phyloP scores from a whole-genome alignment of 768 basidiomycete genomes.

The Botryobasidium botryosum region DNA sequence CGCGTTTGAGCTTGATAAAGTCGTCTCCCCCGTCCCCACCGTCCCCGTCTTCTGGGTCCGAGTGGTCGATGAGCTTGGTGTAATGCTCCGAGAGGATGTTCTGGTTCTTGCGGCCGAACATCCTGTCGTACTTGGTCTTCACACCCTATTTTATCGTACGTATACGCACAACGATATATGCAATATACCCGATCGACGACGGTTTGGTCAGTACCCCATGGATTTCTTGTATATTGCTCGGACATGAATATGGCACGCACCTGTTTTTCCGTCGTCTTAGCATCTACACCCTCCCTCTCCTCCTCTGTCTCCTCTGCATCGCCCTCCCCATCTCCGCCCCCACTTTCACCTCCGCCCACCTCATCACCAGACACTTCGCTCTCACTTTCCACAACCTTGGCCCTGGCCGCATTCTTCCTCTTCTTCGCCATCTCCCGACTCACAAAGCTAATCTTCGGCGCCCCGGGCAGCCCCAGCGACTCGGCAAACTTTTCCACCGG shows the following conservation, averaged over 20 bases:
- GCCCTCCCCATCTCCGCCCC: too few species aligned
- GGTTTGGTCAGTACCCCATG: too few species aligned
- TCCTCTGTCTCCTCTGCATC: too few species aligned
- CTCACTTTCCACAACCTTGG: conserved; percentile 13
- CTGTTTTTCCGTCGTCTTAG: too few species aligned
- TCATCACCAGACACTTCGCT: conserved; percentile 18
- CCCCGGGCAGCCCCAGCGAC: conserved; percentile 81
- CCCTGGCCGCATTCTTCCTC: conserved; percentile 26
- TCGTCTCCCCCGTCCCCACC: conserved; percentile 42
- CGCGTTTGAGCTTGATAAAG: conserved; percentile 88
- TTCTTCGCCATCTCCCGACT: conserved; percentile 52
- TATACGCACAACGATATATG: too few species aligned
- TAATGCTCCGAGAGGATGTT: conserved; percentile 84
- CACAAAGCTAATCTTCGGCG: conserved; percentile 88
- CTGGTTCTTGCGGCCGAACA: conserved; percentile 96
- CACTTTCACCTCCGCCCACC: too few species aligned
- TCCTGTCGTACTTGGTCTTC: conserved; percentile 96
- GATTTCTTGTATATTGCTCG: too few species aligned
- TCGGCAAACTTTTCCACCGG: conserved; percentile 75
- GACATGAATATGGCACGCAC: too few species aligned
- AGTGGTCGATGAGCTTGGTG: conserved; percentile 66
- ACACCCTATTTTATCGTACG: too few species aligned
- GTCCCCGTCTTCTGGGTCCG: conserved; percentile 20
- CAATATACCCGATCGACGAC: too few species aligned
- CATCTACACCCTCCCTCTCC: too few species aligned